Conservation (phyloP, 164 flowering plant species). For the Magnolia changhungtana region DNA sequence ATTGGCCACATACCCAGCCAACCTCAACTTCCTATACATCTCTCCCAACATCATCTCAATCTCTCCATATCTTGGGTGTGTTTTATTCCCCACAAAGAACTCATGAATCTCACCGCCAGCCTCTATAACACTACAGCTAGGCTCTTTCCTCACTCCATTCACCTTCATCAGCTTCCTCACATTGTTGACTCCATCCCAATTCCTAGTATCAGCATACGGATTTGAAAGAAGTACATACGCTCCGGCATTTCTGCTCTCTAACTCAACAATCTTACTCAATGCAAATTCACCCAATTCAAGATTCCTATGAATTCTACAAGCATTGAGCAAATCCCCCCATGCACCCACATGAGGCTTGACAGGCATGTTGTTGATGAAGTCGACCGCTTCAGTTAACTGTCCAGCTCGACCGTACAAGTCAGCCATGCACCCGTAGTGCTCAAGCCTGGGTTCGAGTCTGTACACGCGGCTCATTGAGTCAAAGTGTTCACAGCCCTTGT, state of each 20-base stretch:
- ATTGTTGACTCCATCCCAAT: conserved; percentile 40
- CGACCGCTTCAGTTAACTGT: conserved; percentile 40
- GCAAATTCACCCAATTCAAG: conserved; percentile 46
- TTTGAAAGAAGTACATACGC: conserved; percentile 55
- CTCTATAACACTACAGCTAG: conserved; percentile 56
- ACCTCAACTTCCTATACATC: conserved; percentile 32
- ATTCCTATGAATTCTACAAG: conserved; percentile 44
- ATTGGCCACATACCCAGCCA: conserved; percentile 44
- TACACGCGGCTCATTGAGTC: conserved; percentile 34
- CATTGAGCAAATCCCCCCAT: conserved; percentile 60
- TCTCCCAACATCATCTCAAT: conserved; percentile 38
- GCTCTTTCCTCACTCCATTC: conserved; percentile 41
- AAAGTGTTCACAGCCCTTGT: conserved; percentile 40
- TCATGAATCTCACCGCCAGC: conserved; percentile 52
- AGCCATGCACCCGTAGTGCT: conserved; percentile 67
- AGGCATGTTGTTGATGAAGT: conserved; percentile 48
- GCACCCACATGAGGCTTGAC: conserved; percentile 51
- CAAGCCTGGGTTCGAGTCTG: conserved; percentile 43
- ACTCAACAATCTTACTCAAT: conserved; percentile 37
- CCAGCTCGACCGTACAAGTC: conserved; percentile 58
- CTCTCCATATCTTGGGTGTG: conserved; percentile 37
- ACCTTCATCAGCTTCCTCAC: conserved; percentile 43
- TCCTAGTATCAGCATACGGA: conserved; percentile 37
- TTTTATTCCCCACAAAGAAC: conserved; percentile 46
- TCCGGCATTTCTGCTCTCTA: conserved; percentile 41